These are phyloP conservation scores for Ganoderma lingzhi DNA, from an alignment of 1,284 basidiomycete species.

Conservation along the genomic window DNA sequence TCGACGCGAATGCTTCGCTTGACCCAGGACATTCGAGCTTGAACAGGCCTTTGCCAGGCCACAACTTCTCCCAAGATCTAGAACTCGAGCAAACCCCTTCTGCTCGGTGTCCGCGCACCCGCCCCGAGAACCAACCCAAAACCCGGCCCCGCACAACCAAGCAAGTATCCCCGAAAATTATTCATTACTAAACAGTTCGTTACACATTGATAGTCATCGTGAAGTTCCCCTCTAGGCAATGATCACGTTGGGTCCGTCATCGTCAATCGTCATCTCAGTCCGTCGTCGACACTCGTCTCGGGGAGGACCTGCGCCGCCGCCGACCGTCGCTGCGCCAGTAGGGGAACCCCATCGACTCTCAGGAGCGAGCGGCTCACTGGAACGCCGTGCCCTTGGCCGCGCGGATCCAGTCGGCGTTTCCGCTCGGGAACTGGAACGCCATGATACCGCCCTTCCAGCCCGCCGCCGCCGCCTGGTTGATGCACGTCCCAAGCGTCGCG, in stretches of 20 bases:
- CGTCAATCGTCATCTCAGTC: not conserved
- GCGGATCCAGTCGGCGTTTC: conserved; percentile 27
- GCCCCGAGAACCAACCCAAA: not conserved
- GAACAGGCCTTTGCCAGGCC: too few relatives aligned
- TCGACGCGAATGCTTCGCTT: too few relatives aligned
- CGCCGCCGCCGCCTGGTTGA: conserved; percentile 57
- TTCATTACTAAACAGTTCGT: not conserved
- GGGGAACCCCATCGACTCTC: not conserved
- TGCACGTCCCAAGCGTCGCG: conserved; percentile 59
- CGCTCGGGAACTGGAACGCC: conserved; percentile 29
- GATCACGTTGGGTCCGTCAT: conserved; percentile 4
- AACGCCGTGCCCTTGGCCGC: conserved; percentile 21
- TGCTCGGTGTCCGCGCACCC: not conserved
- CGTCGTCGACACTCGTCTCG: conserved; percentile 2
- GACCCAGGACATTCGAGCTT: too few relatives aligned
- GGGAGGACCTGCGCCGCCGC: not conserved
- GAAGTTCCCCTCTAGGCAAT: conserved; percentile 5
- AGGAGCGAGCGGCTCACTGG: not conserved
- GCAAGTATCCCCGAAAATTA: not conserved
- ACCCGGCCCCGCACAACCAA: not conserved
- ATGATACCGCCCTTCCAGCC: conserved; percentile 59
- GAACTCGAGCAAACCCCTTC: too few relatives aligned
- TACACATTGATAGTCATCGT: conserved; percentile 3
- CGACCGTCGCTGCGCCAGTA: not conserved
- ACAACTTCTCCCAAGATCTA: too few relatives aligned